Evolutionary conservation across 345 rosid species (phyloP), one percentile per base, ranked within the genome.

Genomic region (Rhizophora mangle): DNA sequence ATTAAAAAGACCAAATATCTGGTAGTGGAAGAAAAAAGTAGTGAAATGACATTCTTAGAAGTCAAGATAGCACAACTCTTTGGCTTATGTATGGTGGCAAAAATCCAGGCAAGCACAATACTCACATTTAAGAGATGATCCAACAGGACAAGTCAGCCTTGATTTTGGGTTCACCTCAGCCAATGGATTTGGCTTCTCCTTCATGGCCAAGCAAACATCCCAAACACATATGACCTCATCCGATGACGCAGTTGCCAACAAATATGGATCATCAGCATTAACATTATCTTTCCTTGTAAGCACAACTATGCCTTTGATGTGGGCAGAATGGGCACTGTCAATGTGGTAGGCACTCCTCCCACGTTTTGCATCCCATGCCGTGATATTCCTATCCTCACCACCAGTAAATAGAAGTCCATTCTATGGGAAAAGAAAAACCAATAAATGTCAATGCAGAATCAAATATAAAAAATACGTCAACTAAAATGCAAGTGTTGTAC

Each of bases 131-230:
- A 63, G 64, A 62, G 72, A 71, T n/a, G 76, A 76, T 72, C 80
- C 98, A 13, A 97, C 96, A 72, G 92, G 93, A 81, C 94, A 92
- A 56, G 99, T 90, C 69, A 92, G 83, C 82, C 99, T 90, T 46
- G 98, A 87, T 74, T 89, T 90, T 3, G 96, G 86, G 68, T 83
- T 80, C 22, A 84, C 82, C 85, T 95, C 98, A 1, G 98, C 96
- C 73, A 95, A 79, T 13, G 24, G 24, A 24, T 24, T 24, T 24
- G 24, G 24, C 24, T 24, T 24, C 24, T 24, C 24, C 24, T 24
- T 24, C 24, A 24, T 24, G 24, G 24, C 24, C 24, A 24, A 0
- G 24, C 24, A 1, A 24, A 24, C 24, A 24, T 24, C 24, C 24
- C 24, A 24, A 24, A 24, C 96, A 30, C 91, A 83, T 77, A 95